Evolutionary conservation across 768 basidiomycete species (phyloP), one percentile per base, ranked within the genome.

Genomic region (Tulasnella sp.): DNA sequence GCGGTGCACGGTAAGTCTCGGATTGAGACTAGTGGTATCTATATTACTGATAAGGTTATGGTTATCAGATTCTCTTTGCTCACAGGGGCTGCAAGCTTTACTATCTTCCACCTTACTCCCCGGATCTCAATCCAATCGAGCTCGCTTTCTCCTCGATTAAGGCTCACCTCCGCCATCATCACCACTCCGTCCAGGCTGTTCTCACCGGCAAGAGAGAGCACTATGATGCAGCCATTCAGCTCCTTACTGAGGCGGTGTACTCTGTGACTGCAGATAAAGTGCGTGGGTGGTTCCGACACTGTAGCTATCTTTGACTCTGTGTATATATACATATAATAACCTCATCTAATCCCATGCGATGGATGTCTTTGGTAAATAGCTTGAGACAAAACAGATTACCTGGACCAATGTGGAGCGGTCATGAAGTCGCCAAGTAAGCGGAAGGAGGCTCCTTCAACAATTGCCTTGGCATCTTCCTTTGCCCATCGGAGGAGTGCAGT

Each of bases 281-380:
- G 26, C 32, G 22, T 16, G 69, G 69, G 6, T 70, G 69, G 69
- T 70, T 52, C 40, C 47, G 26, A 32, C 47, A 62, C 35, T 70
- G 69, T 32, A 19, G 47, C 3, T 70, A 36, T 62, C 32, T 52
- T 2, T 39, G 7, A 64, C 2, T 63, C 32, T 14, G 82, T 81
- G 12, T 82, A 83, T 67, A 78, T 81, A 32, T 79, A 75, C 39
- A 59, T 65, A 36, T 22, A 16, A 44, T 44, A 44, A n/a, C n/a
- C 12, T 44, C 42, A 44, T n/a, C 12, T 44, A n/a, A 12, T 12
- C n/a, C 42, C n/a, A 44, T 44, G 42, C 12, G n/a, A 12, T 44
- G 42, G 12, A 44, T n/a, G n/a, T 12, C 42, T 44, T n/a, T 12
- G 42, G 12, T 12, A 44, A 12, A n/a, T 44, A 44, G n/a, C n/a